Conservation (phyloP, 345 rosid genomes). For the Gossypium thurberi region DNA sequence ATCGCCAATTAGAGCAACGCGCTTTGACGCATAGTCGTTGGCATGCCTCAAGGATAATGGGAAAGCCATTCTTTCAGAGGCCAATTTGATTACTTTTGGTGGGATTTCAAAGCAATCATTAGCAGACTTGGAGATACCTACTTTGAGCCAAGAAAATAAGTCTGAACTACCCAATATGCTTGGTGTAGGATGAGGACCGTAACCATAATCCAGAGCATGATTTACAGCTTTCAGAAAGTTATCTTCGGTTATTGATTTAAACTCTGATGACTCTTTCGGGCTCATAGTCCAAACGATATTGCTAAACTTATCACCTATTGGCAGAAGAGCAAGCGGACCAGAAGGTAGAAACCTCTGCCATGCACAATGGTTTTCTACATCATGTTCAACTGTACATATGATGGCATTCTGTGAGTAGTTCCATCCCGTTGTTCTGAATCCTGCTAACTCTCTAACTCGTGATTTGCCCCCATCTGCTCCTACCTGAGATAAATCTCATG, state of each 20-base stretch:
- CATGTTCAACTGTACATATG: slow-evolving; percentile 88
- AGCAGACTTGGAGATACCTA: slow-evolving; percentile 31
- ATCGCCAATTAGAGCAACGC: slow-evolving; percentile 74
- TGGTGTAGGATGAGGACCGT: slow-evolving; percentile 72
- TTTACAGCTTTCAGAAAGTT: slow-evolving; percentile 72
- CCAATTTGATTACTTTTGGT: slow-evolving; percentile 66
- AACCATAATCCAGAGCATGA: slow-evolving; percentile 75
- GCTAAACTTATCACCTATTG: slow-evolving; percentile 80
- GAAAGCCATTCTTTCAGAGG: slow-evolving; percentile 78
- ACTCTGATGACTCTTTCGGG: slow-evolving; percentile 60
- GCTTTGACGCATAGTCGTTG: slow-evolving; percentile 55
- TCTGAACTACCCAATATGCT: slow-evolving; percentile 25
- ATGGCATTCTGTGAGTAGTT: slow-evolving; percentile 84
- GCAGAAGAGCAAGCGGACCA: slow-evolving; percentile 89
- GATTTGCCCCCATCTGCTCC: slow-evolving; percentile 96
- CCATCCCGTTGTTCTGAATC: slow-evolving; percentile 84
- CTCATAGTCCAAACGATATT: slow-evolving; percentile 94
- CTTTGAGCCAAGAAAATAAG: slow-evolving; percentile 59
- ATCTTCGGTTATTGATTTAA: slow-evolving; percentile 63
- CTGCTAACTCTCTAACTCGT: slow-evolving; percentile 75
- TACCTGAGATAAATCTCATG: slow-evolving; percentile 42
- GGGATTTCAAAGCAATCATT: slow-evolving; percentile 70
- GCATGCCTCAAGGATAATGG: slow-evolving; percentile 84
- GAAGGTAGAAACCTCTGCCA: slow-evolving; percentile 94
- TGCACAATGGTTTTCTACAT: slow-evolving; percentile 56